These are phyloP conservation scores for Alisma plantagoaquatica DNA, from an alignment of 106 monocot genomes.

Conservation along the genomic window DNA sequence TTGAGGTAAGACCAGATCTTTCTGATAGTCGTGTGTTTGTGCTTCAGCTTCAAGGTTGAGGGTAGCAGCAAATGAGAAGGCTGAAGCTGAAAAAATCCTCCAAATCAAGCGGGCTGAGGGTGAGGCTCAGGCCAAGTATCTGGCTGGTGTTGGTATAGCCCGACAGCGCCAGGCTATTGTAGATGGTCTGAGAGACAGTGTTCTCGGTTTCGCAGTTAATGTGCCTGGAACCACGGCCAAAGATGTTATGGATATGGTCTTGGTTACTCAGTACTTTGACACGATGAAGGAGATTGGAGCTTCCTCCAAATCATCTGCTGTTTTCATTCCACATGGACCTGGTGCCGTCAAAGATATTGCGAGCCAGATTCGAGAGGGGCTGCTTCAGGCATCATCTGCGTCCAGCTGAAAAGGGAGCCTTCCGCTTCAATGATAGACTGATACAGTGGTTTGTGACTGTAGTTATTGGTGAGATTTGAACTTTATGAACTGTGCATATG, in stretches of 20 bases:
- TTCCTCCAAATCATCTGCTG: conserved; percentile 48
- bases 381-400: conserved; percentile 36
- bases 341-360: conserved; percentile 63
- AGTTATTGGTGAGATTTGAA: too few species aligned
- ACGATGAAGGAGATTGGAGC: conserved; percentile 90
- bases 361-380: conserved; percentile 56
- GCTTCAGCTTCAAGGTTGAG: conserved; percentile 56
- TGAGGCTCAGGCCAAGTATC: conserved; percentile 83
- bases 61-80: conserved; percentile 71
- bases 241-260: conserved; percentile 91
- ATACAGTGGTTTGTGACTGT: too few species aligned
- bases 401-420: not conserved
- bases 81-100: conserved; percentile 81
- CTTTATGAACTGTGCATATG: too few species aligned
- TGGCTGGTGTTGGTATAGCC: conserved; percentile 69
- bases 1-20: too few species aligned
- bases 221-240: conserved; percentile 67
- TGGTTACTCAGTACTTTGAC: conserved; percentile 87
- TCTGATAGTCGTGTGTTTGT: too few species aligned
- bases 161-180: conserved; percentile 86
- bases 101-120: conserved; percentile 84
- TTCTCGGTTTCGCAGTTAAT: conserved; percentile 54
- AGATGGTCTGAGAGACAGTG: conserved; percentile 74
- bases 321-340: conserved; percentile 79
- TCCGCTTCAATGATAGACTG: too few species aligned